Conservation (phyloP, 208 protist genomes). For the Crithidia sp. region DNA sequence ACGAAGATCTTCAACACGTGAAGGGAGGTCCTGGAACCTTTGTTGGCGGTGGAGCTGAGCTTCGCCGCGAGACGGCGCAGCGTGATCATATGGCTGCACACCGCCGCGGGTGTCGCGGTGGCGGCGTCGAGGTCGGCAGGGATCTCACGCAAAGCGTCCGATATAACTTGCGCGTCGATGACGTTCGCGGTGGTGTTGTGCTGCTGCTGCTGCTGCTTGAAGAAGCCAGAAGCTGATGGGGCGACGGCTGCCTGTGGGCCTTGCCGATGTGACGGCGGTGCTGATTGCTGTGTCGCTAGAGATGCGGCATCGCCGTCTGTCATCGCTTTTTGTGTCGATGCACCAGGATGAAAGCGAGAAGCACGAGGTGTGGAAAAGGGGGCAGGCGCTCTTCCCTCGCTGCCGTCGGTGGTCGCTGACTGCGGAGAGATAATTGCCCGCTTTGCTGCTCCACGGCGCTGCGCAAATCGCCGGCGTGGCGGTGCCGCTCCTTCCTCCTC, state of each 20-base stretch:
- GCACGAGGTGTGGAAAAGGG: too few relatives aligned
- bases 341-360: too few relatives aligned
- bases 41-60: not conserved
- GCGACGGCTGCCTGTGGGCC: not conserved
- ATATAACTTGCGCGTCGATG: not conserved
- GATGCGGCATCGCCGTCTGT: too few relatives aligned
- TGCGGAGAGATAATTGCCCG: not conserved
- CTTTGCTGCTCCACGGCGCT: conserved; percentile 10
- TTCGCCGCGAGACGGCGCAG: not conserved
- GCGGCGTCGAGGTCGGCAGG: not conserved
- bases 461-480: conserved; percentile 8
- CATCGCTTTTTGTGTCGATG: too few relatives aligned
- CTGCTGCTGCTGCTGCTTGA: too few relatives aligned
- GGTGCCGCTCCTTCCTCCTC: not conserved
- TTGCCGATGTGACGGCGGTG: not conserved
- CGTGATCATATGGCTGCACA: conserved; percentile 22
- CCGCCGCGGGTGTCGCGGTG: conserved; percentile 7
- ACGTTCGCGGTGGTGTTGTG: not conserved
- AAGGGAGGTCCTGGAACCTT: too few relatives aligned
- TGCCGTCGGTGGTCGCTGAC: not conserved
- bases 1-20: not conserved
- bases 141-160: not conserved
- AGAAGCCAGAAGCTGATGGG: too few relatives aligned
- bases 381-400: too few relatives aligned
- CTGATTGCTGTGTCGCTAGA: too few relatives aligned